Percentiles rank a stretch among this genome's conserved stretches.
phyloP scores from a whole-genome alignment of 352 stramenopile genomes.

The Globisporangium apiculatum region DNA sequence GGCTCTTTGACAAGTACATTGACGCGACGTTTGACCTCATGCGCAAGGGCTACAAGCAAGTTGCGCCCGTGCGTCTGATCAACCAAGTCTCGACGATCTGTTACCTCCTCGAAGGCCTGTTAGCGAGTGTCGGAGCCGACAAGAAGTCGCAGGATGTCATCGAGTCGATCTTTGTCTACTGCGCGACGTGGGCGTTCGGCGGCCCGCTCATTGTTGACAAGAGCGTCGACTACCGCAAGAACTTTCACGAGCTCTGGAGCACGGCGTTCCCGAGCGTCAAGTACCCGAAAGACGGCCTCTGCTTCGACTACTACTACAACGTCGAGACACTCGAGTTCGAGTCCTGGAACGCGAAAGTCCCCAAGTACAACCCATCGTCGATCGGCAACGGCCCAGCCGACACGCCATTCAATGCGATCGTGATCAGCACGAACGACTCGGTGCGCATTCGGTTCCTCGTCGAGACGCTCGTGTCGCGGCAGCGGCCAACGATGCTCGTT shows the following conservation, averaged over 20 bases:
- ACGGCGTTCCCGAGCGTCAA: slow-evolving; percentile 81
- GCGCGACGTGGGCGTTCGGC: slow-evolving; percentile 94
- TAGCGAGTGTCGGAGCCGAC: slow-evolving; percentile 74
- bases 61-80: slow-evolving; percentile 91
- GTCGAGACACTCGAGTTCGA: slow-evolving; percentile 89
- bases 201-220: slow-evolving; percentile 93
- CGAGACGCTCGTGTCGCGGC: slow-evolving; percentile 90
- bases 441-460: slow-evolving; percentile 94
- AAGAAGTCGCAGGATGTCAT: slow-evolving; percentile 92
- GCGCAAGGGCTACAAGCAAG: slow-evolving; percentile 93
- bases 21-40: slow-evolving; percentile 92
- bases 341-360: slow-evolving; percentile 91
- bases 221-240: slow-evolving; percentile 85
- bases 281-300: slow-evolving; percentile 93
- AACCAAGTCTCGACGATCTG: slow-evolving; percentile 95
- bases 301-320: slow-evolving; percentile 98
- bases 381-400: slow-evolving; percentile 92
- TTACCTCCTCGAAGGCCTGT: slow-evolving; percentile 93
- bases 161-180: slow-evolving; percentile 96
- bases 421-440: slow-evolving; percentile 95
- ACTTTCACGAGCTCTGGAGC: slow-evolving; percentile 84
- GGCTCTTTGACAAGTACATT: slow-evolving; percentile 96
- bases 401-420: slow-evolving; percentile 95
- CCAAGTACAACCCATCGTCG: slow-evolving; percentile 82
- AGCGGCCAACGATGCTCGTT: slow-evolving; percentile 94